Evolutionary conservation across 2,329 filamentous ascomycete species (phyloP).

Genomic region (Mariannaea sp.): DNA sequence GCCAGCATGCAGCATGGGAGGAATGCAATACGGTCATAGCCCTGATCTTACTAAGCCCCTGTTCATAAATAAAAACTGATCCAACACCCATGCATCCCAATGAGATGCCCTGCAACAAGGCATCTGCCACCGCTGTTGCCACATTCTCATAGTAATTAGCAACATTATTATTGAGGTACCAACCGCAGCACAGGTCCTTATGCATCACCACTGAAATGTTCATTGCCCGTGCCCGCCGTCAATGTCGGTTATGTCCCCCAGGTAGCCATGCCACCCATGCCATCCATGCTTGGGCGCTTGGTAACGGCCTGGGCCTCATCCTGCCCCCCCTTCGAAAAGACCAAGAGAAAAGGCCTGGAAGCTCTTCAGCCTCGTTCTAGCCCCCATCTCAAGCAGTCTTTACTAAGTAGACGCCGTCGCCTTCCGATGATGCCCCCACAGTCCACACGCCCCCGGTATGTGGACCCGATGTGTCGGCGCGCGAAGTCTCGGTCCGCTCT

Average conservation of each 20-base stretch:
- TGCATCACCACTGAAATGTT: not conserved
- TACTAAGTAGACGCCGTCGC: slow-evolving; percentile 1
- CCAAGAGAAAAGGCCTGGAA: slow-evolving; percentile 16
- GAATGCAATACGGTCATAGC: too few relatives aligned
- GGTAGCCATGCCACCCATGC: not conserved
- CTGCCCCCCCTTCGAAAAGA: not conserved
- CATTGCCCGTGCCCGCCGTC: not conserved
- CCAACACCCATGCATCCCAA: too few relatives aligned
- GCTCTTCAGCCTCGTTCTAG: slow-evolving; percentile 20
- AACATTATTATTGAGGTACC: too few relatives aligned
- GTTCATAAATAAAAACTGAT: too few relatives aligned
- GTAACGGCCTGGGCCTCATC: slow-evolving; percentile 7
- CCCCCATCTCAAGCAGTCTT: slow-evolving; percentile 2
- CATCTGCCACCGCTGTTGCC: too few relatives aligned
- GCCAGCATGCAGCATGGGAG: too few relatives aligned
- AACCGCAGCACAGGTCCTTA: too few relatives aligned
- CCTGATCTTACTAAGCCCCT: too few relatives aligned
- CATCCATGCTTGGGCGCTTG: slow-evolving; percentile 5
- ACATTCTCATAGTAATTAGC: too few relatives aligned
- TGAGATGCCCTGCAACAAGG: too few relatives aligned
- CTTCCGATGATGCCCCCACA: not conserved
- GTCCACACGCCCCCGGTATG: not conserved
- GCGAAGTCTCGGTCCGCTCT: slow-evolving; percentile 13
- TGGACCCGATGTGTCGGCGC: slow-evolving; percentile 5
- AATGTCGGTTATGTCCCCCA: too few relatives aligned